Conservation (phyloP, 768 basidiomycete species). For the Macrolepiota fuliginosa region DNA sequence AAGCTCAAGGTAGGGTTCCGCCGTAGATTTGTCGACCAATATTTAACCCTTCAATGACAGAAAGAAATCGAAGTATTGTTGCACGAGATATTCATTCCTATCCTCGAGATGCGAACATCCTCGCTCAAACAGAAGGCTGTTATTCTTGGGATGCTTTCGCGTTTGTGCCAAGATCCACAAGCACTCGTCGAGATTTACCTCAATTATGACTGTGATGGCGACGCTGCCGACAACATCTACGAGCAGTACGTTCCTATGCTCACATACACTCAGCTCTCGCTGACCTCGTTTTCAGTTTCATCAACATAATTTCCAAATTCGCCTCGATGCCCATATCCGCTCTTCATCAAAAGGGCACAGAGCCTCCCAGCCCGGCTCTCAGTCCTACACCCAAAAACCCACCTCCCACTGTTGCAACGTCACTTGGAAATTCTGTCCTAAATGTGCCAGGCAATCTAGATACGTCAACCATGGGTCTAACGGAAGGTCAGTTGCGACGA, state of each 20-base stretch:
- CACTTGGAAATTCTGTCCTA: conserved; percentile 64
- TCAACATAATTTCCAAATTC: conserved; percentile 96
- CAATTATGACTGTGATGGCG: conserved; percentile 98
- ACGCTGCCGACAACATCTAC: conserved; percentile 95
- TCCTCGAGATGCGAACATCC: conserved; percentile 96
- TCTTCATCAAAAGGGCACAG: conserved; percentile 46
- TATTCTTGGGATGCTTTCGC: conserved; percentile 83
- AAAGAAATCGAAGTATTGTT: conserved; percentile 99
- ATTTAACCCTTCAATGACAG: conserved; percentile 36
- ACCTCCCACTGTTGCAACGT: conserved; percentile 18
- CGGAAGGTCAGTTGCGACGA: conserved; percentile 81
- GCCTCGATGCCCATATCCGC: conserved; percentile 55
- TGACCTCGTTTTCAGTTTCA: conserved; percentile 50
- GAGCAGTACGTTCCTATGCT: conserved; percentile 66
- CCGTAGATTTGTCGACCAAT: not conserved
- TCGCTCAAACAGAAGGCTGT: conserved; percentile 94
- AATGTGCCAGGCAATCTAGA: conserved; percentile 67
- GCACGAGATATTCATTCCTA: conserved; percentile 98
- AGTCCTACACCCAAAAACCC: conserved; percentile 52
- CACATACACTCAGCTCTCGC: not conserved
- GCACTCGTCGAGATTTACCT: conserved; percentile 97
- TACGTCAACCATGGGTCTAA: conserved; percentile 62
- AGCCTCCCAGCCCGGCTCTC: conserved; percentile 61
- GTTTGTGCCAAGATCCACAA: conserved; percentile 94
- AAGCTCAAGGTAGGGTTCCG: conserved; percentile 80